Base-by-base conservation (phyloP, 495 filamentous ascomycete genomes). In the Bathelium albidoporum region DNA sequence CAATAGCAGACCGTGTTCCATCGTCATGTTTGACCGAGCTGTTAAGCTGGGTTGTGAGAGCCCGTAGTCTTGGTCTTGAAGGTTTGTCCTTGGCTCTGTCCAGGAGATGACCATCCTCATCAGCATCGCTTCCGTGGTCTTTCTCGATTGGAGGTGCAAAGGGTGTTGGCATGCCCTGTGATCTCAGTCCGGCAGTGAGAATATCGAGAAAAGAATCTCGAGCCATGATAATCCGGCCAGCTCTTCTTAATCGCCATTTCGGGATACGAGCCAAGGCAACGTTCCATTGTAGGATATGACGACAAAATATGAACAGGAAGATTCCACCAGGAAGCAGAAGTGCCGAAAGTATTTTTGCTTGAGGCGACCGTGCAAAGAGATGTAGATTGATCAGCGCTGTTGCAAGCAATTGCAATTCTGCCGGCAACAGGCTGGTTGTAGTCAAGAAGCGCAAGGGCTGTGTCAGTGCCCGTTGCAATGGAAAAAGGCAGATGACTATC, bases 311-410 rank as follows among this genome's bases (percentile, higher is more conserved):
- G 58, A 95, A 86, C 20, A 95, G 68, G 59, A 82, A 81, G 58
- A 97, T 72, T 31, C 92, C 91, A 29, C 95, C 95, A 39, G 90
- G 80, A 92, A 94, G 97, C 7, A 97, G 78, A 32, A 96, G 71
- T 10, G 86, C 82, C 72, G 89, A 88, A 5, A 97, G 74, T 55
- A 97, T 95, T 32, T 88, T 76, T 7, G 85, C 85, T 75, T 97
- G 95, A 0, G 94, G 91, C 10, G 93, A 95, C 11, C 73, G 70
- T 29, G 91, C 85, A 65, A 91, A 82, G 16, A 96, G 71, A 43
- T 91, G 78, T 45, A 97, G 73, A 73, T 97, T 90, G 68, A 97
- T 89, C 52, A 97, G 80, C 16, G 85, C 84, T 39, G 83, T 81
- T 24, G 91, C 91, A 45, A 97, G 82, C 18, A 97, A 79, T 66